Evolutionary conservation across 345 rosid species (phyloP), one percentile per base, ranked within the genome.

Genomic region (Pistacia atlantica): DNA sequence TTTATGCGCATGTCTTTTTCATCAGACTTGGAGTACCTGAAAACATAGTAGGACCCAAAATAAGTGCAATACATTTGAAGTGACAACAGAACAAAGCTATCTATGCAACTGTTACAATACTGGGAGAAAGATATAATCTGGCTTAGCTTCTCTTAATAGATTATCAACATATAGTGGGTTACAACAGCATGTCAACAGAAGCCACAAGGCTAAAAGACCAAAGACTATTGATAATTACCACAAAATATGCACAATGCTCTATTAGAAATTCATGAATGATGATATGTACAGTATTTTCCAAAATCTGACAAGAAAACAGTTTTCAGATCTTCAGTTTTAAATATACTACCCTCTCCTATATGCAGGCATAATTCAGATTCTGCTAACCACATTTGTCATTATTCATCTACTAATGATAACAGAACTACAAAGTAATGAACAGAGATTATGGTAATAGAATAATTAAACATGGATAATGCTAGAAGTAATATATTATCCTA

Each of bases 21-120:
- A 71, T 88, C 79, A 33, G 97, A 92, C 88, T 83, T 92, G 71
- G 92, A 74, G 89, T 80, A 92, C 92, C 99, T 94, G 86, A 69
- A 83, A 83, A 58, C 73, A 56, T 42, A 68, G 14, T 61, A 59
- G 37, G 55, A 75, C 9, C 73, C 46, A 71, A 20, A 5, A 51
- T 67, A 62, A 69, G 74, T 62, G 69, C 22, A 62, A 73, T 17
- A 51, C 33, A 16, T 5, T 11, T 6, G 56, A 55, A 68, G 61
- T 17, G 57, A 69, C 45, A 2, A 5, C 8, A 28, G 5, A 42
- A 51, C 22, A 62, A 0, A 18, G 65, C 71, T 63, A 10, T 65
- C 73, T n/a, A 38, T 28, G 64, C 33, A 1, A 67, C 11, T 8
- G 37, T 38, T 37, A 16, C 11, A 52, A 8, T 2, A 4, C 16